A percentile compares a stretch with the other conserved stretches of the same genome.
Evolutionary conservation across 2,329 filamentous ascomycete genomes (phyloP).

Genomic region (Arthrobotrys conoides): DNA sequence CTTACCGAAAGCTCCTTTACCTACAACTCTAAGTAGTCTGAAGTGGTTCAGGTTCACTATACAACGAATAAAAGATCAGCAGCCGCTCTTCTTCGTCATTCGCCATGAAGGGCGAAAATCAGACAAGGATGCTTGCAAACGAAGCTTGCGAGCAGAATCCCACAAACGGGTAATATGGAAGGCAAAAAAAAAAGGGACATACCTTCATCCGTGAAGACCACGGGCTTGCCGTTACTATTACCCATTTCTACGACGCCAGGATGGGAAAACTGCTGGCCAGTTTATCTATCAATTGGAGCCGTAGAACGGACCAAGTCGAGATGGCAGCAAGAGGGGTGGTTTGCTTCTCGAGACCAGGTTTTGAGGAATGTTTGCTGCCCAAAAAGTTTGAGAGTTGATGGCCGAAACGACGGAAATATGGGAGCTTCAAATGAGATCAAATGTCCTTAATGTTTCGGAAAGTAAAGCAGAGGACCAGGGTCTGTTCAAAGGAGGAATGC

Average conservation of each 20-base stretch:
- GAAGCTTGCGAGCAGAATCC: constrained; percentile 21
- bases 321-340: constrained; percentile 20
- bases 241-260: constrained; percentile 55
- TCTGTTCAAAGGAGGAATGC: constrained; percentile 5
- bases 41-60: constrained; percentile 98
- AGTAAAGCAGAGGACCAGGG: constrained; percentile 15
- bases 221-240: constrained; percentile 76
- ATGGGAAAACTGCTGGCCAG: constrained; percentile 11
- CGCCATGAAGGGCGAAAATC: constrained; percentile 40
- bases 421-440: background rate
- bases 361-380: constrained; percentile 21
- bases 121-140: constrained; percentile 50
- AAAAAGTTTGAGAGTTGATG: constrained; percentile 17
- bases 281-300: constrained; percentile 35
- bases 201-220: constrained; percentile 95
- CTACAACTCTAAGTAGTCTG: constrained; percentile 91
- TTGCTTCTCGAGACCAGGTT: constrained; percentile 4
- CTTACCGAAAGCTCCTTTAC: constrained; percentile 98
- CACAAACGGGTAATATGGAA: constrained; percentile 8
- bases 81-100: constrained; percentile 63
- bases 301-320: constrained; percentile 20
- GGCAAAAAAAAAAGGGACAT: constrained; percentile 66
- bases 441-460: constrained; percentile 5
- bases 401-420: constrained; percentile 23
- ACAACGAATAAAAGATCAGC: constrained; percentile 51